A percentile compares a stretch with the other conserved stretches of the same genome.
Conservation (phyloP, 306 rosid species). For the Senna siamea region DNA sequence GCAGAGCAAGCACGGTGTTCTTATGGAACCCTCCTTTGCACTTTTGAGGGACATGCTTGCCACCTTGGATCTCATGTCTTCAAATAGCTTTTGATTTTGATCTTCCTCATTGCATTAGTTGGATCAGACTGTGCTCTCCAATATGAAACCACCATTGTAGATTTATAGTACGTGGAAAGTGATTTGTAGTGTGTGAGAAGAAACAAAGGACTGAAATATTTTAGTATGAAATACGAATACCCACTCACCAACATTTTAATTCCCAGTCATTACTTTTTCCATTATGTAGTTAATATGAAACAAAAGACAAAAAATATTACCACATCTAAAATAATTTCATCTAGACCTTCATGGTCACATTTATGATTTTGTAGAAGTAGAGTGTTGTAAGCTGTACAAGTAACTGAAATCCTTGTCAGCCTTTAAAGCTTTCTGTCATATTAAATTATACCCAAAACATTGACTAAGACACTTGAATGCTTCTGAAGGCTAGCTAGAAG, state of each 20-base stretch:
- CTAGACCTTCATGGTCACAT: neutral
- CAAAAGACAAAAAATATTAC: neutral
- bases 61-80: neutral
- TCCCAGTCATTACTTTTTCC: neutral
- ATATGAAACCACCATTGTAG: neutral
- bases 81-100: constrained; percentile 5
- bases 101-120: neutral
- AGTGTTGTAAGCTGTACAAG: neutral
- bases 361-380: neutral
- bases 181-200: neutral
- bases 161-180: neutral
- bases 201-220: constrained; percentile 8
- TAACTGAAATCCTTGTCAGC: constrained; percentile 2
- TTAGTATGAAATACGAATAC: neutral
- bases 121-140: constrained; percentile 13
- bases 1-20: too few relatives aligned
- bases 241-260: constrained; percentile 1
- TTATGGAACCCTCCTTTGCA: neutral
- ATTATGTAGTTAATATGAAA: constrained; percentile 18
- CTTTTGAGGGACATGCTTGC: neutral
- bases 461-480: constrained; percentile 6
- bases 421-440: neutral
- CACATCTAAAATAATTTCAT: neutral
- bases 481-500: neutral
- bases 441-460: neutral